Percentiles rank a stretch among this genome's conserved stretches.
phyloP scores from a whole-genome alignment of 2,329 filamentous ascomycete species.

The Knufia petricola region DNA sequence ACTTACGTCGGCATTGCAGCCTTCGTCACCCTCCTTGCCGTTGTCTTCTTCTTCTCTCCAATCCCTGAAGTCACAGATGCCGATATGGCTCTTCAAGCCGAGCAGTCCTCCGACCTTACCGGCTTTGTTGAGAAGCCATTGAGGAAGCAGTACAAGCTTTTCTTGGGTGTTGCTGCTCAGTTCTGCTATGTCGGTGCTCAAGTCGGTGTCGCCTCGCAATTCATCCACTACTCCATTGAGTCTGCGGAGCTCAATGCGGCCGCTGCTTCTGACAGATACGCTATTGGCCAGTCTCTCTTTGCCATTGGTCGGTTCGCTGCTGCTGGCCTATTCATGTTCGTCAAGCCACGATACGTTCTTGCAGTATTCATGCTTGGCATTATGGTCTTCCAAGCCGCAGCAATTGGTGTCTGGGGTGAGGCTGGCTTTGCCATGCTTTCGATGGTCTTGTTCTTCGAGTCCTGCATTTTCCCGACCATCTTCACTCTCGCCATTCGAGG shows the following conservation, averaged over 20 bases:
- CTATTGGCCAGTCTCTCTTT: conserved; percentile 67
- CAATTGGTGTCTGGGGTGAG: conserved; percentile 40
- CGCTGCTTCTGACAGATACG: conserved; percentile 58
- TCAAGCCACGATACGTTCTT: conserved; percentile 61
- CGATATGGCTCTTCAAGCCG: conserved; percentile 54
- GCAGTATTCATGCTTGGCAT: conserved; percentile 56
- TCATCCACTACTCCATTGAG: conserved; percentile 61
- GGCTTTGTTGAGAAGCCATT: conserved; percentile 50
- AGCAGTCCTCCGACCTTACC: conserved; percentile 31
- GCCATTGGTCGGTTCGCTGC: conserved; percentile 66
- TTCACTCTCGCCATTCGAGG: conserved; percentile 70
- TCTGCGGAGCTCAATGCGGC: conserved; percentile 46
- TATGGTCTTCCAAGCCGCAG: conserved; percentile 49
- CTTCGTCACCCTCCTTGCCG: conserved; percentile 59
- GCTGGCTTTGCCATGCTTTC: conserved; percentile 49
- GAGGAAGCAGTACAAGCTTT: conserved; percentile 62
- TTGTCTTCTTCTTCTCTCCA: conserved; percentile 55
- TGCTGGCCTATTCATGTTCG: conserved; percentile 55
- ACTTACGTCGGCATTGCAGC: conserved; percentile 70
- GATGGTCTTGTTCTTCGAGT: conserved; percentile 70
- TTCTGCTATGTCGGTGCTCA: conserved; percentile 64
- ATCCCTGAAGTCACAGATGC: conserved; percentile 65
- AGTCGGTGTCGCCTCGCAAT: conserved; percentile 23
- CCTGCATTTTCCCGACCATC: conserved; percentile 72
- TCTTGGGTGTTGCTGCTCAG: conserved; percentile 66